Conservation (phyloP, 192 early-diverging fungal species). For the Coemansia sp. region DNA sequence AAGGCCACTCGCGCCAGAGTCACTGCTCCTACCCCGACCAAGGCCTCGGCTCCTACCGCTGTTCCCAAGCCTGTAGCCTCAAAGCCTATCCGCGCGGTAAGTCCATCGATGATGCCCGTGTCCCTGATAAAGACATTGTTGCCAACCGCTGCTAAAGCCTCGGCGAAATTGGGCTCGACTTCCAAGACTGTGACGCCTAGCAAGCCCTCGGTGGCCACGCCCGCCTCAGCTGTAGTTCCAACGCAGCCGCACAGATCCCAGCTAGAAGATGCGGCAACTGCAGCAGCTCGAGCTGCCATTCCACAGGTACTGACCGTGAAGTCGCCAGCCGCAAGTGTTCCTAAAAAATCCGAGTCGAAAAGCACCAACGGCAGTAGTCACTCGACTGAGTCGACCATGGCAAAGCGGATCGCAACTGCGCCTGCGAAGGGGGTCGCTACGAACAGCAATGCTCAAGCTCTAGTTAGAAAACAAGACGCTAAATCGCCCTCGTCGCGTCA, state of each 20-base stretch:
- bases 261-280: background rate
- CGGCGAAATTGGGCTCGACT: background rate
- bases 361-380: background rate
- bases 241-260: too few species aligned
- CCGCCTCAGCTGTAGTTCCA: background rate
- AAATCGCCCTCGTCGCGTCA: background rate
- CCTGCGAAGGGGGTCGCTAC: background rate
- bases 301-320: background rate
- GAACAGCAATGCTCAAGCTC: background rate
- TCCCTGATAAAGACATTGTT: conserved; percentile 17
- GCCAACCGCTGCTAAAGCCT: background rate
- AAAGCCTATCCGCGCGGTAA: background rate
- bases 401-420: background rate
- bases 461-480: background rate
- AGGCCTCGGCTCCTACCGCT: background rate
- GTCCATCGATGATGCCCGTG: conserved; percentile 22
- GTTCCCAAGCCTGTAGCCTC: background rate
- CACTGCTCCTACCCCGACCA: background rate
- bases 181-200: background rate
- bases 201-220: background rate
- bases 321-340: background rate
- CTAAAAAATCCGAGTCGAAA: conserved; percentile 2
- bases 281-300: conserved; percentile 7
- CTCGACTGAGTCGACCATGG: background rate
- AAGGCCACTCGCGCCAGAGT: background rate